phyloP scores from a whole-genome alignment of 768 basidiomycete species.

The Roridomyces roridus region DNA sequence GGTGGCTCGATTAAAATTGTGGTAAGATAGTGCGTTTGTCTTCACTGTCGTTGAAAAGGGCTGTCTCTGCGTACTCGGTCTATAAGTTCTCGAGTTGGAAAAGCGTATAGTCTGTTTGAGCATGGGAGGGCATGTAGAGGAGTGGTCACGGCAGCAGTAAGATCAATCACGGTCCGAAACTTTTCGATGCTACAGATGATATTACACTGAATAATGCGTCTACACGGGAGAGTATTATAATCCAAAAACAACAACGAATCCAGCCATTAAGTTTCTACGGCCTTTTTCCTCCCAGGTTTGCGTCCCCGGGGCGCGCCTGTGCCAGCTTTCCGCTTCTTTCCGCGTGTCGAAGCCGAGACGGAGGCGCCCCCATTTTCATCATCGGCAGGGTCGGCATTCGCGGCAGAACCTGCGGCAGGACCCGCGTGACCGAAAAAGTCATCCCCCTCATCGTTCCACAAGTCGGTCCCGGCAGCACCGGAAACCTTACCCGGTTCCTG shows the following conservation, averaged over 20 bases:
- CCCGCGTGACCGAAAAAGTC: slow-evolving; percentile 79
- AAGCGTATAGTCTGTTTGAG: slow-evolving; percentile 20
- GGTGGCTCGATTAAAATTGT: slow-evolving; percentile 14
- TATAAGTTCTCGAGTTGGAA: slow-evolving; percentile 16
- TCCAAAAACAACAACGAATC: slow-evolving; percentile 1
- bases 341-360: slow-evolving; percentile 39
- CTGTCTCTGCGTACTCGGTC: slow-evolving; percentile 1
- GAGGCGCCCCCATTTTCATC: slow-evolving; percentile 46
- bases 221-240: slow-evolving; percentile 12
- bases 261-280: slow-evolving; percentile 8
- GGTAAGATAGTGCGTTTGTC: slow-evolving; percentile 18
- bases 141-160: neutral
- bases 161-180: neutral
- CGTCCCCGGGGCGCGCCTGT: slow-evolving; percentile 46
- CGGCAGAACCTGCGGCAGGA: slow-evolving; percentile 26
- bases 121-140: slow-evolving; percentile 19
- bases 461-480: slow-evolving; percentile 45
- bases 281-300: slow-evolving; percentile 47
- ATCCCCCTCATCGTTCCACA: slow-evolving; percentile 89
- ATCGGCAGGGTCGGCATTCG: slow-evolving; percentile 37
- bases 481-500: slow-evolving; percentile 35
- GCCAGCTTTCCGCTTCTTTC: slow-evolving; percentile 48
- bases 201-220: slow-evolving; percentile 22
- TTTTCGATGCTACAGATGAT: neutral
- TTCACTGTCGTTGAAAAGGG: neutral